phyloP scores from a whole-genome alignment of 768 basidiomycete species.

The Leccinum rimulosum region DNA sequence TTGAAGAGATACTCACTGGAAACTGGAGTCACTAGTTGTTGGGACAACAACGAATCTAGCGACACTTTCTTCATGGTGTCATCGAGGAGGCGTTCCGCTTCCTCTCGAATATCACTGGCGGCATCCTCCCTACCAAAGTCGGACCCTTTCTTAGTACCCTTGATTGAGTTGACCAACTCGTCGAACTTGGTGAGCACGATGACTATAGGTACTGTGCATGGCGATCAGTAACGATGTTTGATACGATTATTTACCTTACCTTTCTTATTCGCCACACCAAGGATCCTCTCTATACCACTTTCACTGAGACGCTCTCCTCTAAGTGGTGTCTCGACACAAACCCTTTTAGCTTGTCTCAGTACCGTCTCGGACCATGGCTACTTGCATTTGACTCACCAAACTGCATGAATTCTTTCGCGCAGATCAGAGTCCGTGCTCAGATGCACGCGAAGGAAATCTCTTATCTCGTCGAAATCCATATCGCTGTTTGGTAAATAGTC shows the following conservation, averaged over 20 bases:
- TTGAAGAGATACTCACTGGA: constrained; percentile 1
- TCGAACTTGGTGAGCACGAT: constrained; percentile 8
- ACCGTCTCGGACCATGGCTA: not conserved
- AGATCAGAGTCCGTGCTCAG: not conserved
- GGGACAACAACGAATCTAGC: constrained; percentile 4
- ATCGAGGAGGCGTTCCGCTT: not conserved
- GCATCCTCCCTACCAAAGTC: not conserved
- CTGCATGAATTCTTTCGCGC: not conserved
- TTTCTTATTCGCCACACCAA: constrained; percentile 6
- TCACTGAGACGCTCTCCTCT: constrained; percentile 7
- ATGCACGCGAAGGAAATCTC: not conserved
- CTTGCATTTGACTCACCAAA: not conserved
- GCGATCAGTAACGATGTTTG: not conserved
- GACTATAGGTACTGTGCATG: constrained; percentile 3
- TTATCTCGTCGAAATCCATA: constrained; percentile 2
- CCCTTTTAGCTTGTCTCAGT: not conserved
- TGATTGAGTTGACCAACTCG: not conserved
- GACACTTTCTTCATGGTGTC: constrained; percentile 1
- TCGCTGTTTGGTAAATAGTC: constrained; percentile 8
- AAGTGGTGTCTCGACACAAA: constrained; percentile 7
- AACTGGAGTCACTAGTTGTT: constrained; percentile 1
- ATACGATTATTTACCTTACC: not conserved
- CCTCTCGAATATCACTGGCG: not conserved
- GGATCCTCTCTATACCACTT: constrained; percentile 8
- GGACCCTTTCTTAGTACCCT: too few relatives aligned